Evolutionary conservation across 169 alveolate species (phyloP), one percentile per base, ranked within the genome.

Genomic region (Babesia sp.): DNA sequence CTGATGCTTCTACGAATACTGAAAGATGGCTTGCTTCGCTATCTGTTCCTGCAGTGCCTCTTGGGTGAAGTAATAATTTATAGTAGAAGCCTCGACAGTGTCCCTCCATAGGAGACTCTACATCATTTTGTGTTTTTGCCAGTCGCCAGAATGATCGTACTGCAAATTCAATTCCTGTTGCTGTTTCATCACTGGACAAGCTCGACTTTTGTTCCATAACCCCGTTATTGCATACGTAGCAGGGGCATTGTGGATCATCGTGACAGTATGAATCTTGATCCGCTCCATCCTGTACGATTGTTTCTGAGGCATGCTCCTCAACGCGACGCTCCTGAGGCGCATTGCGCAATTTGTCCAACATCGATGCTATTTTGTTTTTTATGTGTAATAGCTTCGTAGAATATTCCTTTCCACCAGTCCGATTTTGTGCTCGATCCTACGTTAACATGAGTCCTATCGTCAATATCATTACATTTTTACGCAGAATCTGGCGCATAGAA

Each of bases 1-100:
- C 86, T 0, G 93, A 85, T 18, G 96, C 97, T 66, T 93, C 97
- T 74, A 93, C 86, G 75, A 93, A 93, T 29, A 93, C 96, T 24
- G 96, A 91, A 36, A 93, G 58, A 59, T 93, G 94, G 59, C 92
- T 89, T 0, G 94, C 85, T 56, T 91, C 95, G 22, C 90, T 73
- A 79, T 93, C 97, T 14, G 93, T 93, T 56, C 95, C 93, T 28
- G 94, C 88, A 2, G 94, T 92, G 48, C 97, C 97, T 48, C 96
- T 60, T 28, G 97, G 97, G 71, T 93, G 96, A 37, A 93, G 85
- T 56, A 93, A 84, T 34, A 93, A 75, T 66, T 93, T 85, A 68
- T 90, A 93, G 72, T 85, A 86, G 66, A 93, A 93, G 37, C 96
- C 97, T 46, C 93, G 76, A 51, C 95, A 93, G 67, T 90, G 87